Conservation (phyloP, 441 rosid species). For the Hura crepitans region DNA sequence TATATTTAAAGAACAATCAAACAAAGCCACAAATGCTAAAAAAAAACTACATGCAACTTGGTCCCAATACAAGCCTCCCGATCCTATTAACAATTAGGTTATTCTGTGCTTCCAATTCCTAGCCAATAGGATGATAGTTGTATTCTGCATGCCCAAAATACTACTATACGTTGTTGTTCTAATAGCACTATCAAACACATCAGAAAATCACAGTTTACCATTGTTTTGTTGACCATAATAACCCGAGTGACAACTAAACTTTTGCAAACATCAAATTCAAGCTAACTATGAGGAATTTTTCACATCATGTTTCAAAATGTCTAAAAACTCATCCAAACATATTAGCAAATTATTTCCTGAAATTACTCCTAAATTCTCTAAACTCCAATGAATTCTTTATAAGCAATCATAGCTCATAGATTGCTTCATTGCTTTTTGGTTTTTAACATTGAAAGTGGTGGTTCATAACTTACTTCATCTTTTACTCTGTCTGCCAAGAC, state of each 20-base stretch:
- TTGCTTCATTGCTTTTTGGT: background rate
- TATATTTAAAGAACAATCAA: background rate
- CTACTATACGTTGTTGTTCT: background rate
- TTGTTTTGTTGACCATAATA: background rate
- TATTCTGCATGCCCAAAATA: background rate
- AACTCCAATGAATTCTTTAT: too few relatives aligned
- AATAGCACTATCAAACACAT: slow-evolving; percentile 2
- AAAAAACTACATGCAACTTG: background rate
- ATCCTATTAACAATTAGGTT: background rate
- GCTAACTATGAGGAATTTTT: background rate
- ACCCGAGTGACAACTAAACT: background rate
- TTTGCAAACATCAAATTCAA: background rate
- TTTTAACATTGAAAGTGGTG: background rate
- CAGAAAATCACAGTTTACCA: background rate
- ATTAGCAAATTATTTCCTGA: background rate
- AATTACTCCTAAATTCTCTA: background rate
- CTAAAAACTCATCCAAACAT: background rate
- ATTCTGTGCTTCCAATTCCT: background rate
- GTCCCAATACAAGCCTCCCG: background rate
- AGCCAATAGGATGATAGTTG: background rate
- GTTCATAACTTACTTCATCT: slow-evolving; percentile 46
- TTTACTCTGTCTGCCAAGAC: slow-evolving; percentile 41
- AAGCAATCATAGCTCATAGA: background rate
- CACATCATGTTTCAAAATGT: background rate
- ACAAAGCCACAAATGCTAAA: background rate